Percentiles rank a stretch among this genome's conserved stretches.
These are phyloP conservation scores for Chalaropsis thielavioides DNA, from an alignment of 2,329 filamentous ascomycete species.

Conservation along the genomic window DNA sequence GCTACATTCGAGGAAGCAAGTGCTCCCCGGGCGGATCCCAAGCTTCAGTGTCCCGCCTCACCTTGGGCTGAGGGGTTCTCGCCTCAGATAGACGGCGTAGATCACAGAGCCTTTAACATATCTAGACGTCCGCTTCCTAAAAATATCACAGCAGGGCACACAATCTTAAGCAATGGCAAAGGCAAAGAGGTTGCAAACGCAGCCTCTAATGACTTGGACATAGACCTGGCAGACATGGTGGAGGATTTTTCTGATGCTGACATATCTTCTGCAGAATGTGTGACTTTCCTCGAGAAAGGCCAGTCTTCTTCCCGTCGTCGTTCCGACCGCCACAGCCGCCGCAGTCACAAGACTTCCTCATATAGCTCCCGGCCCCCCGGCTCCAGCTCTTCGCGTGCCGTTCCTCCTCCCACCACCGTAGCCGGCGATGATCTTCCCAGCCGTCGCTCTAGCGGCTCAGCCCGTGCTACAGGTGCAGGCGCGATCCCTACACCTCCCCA, in stretches of 20 bases:
- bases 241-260: conserved; percentile 14
- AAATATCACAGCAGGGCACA: conserved; percentile 1
- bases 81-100: conserved; percentile 8
- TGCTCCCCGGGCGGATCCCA: background rate
- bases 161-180: background rate
- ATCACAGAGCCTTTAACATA: background rate
- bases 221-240: conserved; percentile 11
- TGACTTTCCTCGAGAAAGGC: conserved; percentile 6
- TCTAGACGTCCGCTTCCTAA: background rate
- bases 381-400: background rate
- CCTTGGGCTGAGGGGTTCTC: conserved; percentile 16
- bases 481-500: background rate
- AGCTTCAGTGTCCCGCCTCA: conserved; percentile 14
- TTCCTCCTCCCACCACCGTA: background rate
- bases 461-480: background rate
- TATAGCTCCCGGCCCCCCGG: background rate
- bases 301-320: conserved; percentile 1
- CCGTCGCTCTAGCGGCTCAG: conserved; percentile 8
- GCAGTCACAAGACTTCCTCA: conserved; percentile 7
- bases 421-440: conserved; percentile 12
- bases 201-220: conserved; percentile 4
- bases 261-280: conserved; percentile 16
- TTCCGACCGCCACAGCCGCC: conserved; percentile 7
- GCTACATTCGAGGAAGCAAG: background rate
- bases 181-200: background rate